These are phyloP conservation scores for Euphrasia confusa DNA, from an alignment of 257 asterid species.

Conservation along the genomic window DNA sequence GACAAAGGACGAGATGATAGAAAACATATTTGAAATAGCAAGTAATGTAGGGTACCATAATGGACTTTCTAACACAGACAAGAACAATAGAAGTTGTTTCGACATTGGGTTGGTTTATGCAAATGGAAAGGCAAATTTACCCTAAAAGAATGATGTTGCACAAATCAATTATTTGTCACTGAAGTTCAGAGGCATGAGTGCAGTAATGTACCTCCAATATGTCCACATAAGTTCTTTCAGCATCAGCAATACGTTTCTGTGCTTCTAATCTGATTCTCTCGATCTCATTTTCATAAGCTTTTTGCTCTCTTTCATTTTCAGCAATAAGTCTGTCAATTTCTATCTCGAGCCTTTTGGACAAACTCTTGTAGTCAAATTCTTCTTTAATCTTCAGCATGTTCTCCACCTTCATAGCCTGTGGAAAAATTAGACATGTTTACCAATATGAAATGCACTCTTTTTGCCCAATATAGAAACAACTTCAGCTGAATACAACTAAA, in stretches of 20 bases:
- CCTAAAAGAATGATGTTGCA: constrained; percentile 15
- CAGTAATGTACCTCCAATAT: constrained; percentile 59
- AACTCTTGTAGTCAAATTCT: constrained; percentile 91
- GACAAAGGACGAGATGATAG: constrained; percentile 1
- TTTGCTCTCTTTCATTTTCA: constrained; percentile 87
- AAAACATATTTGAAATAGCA: constrained; percentile 13
- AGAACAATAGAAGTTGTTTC: neutral
- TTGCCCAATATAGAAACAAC: neutral
- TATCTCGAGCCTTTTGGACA: constrained; percentile 82
- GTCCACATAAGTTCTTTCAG: constrained; percentile 75
- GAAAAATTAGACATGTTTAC: constrained; percentile 23
- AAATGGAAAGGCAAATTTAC: constrained; percentile 10
- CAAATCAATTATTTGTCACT: constrained; percentile 9
- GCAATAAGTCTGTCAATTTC: constrained; percentile 86
- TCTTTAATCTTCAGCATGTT: constrained; percentile 98
- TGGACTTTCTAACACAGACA: constrained; percentile 10
- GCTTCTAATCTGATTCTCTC: constrained; percentile 85
- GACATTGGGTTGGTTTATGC: constrained; percentile 13
- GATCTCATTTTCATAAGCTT: constrained; percentile 71
- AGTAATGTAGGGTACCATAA: constrained; percentile 19
- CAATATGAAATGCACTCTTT: neutral
- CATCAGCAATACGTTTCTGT: constrained; percentile 71
- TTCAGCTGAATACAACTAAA: constrained; percentile 6
- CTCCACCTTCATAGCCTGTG: constrained; percentile 99
- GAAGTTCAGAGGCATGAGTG: constrained; percentile 21